phyloP scores from a whole-genome alignment of 208 protist genomes.

The Blastocrithidia nonstop region DNA sequence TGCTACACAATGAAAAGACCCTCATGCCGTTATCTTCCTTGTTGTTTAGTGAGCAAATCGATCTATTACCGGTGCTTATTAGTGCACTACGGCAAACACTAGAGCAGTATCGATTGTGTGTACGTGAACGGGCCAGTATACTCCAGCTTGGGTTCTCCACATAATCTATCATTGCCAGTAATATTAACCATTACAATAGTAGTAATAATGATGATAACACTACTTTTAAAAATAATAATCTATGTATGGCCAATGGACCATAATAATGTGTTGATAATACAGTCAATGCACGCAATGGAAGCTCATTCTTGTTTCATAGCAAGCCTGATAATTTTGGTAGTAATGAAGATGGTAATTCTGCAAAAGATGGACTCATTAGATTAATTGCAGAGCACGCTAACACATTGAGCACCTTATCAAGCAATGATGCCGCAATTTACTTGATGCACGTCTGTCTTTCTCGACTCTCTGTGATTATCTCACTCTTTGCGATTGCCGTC shows the following conservation, averaged over 20 bases:
- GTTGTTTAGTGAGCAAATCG: slow-evolving; percentile 53
- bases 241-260: background rate
- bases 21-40: slow-evolving; percentile 64
- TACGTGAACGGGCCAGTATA: no score
- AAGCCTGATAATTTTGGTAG: no score
- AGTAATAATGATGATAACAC: background rate
- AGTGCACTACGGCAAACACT: slow-evolving; percentile 27
- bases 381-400: slow-evolving; percentile 1
- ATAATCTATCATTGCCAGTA: background rate
- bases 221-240: no score
- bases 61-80: slow-evolving; percentile 30
- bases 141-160: slow-evolving; percentile 16
- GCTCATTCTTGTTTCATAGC: no score
- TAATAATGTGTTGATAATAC: background rate
- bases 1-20: slow-evolving; percentile 64
- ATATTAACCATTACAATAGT: background rate
- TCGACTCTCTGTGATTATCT: slow-evolving; percentile 69
- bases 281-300: no score
- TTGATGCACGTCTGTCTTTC: slow-evolving; percentile 68
- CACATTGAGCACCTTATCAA: slow-evolving; percentile 1
- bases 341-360: no score
- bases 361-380: no score
- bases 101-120: slow-evolving; percentile 45
- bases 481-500: slow-evolving; percentile 60
- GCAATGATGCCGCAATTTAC: slow-evolving; percentile 14